phyloP scores from a whole-genome alignment of 1,139 yeast genomes.

The Taphrina deformans region DNA sequence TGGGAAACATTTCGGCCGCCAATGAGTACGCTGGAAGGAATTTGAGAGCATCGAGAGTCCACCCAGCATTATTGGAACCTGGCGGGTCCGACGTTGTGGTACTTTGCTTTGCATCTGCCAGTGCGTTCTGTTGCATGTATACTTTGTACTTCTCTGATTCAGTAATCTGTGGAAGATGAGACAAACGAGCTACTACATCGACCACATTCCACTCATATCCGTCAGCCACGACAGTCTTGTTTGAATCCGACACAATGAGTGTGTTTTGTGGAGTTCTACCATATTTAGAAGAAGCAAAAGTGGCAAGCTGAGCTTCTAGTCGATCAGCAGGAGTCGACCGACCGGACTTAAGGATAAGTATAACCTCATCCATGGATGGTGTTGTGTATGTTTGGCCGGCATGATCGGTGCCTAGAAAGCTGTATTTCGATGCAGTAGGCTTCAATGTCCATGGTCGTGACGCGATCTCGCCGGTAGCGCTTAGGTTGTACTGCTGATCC shows the following conservation, averaged over 20 bases:
- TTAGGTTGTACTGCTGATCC: background rate
- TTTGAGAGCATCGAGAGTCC: slow-evolving; percentile 48
- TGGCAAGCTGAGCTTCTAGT: slow-evolving; percentile 21
- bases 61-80: slow-evolving; percentile 41
- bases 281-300: slow-evolving; percentile 15
- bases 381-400: background rate
- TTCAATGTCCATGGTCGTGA: background rate
- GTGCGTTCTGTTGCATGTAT: background rate
- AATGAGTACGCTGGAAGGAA: slow-evolving; percentile 48
- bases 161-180: background rate
- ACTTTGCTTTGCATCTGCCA: background rate
- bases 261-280: slow-evolving; percentile 18
- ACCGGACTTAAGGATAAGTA: slow-evolving; percentile 24
- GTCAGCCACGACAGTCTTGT: background rate
- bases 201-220: slow-evolving; percentile 6
- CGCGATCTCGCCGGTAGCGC: background rate
- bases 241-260: slow-evolving; percentile 3
- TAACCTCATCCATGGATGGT: slow-evolving; percentile 2
- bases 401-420: background rate
- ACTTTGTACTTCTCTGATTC: background rate
- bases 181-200: slow-evolving; percentile 13
- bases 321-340: slow-evolving; percentile 12
- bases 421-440: background rate
- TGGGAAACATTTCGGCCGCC: slow-evolving; percentile 44
- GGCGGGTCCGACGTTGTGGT: background rate